A percentile compares a stretch with the other conserved stretches of the same genome.
phyloP scores from a whole-genome alignment of 1,139 yeast genomes.

The Zygosaccharomyces pseudobailii region DNA sequence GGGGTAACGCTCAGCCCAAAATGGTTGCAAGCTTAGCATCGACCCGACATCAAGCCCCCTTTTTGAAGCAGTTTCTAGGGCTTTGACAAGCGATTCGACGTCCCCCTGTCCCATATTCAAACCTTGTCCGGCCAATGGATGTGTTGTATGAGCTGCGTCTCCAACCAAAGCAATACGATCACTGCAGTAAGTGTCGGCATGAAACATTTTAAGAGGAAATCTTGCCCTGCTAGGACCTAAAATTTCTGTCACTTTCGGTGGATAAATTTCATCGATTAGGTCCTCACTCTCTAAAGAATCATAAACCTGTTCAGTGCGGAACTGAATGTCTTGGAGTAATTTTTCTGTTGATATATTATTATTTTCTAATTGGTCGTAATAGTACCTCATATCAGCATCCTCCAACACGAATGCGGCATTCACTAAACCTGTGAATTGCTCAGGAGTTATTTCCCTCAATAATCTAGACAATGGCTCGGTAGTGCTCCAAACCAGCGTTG shows the following conservation, averaged over 20 bases:
- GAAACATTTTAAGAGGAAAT: conserved; percentile 84
- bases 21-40: conserved; percentile 70
- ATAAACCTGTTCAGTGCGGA: conserved; percentile 56
- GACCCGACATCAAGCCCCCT: conserved; percentile 90
- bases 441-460: conserved; percentile 53
- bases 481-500: conserved; percentile 91
- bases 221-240: conserved; percentile 68
- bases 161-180: conserved; percentile 89
- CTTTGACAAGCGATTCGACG: conserved; percentile 63
- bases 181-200: conserved; percentile 82
- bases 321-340: conserved; percentile 61
- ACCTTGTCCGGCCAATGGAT: conserved; percentile 98
- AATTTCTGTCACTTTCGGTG: conserved; percentile 58
- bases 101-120: conserved; percentile 98
- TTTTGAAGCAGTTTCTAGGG: conserved; percentile 62
- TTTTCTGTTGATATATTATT: conserved; percentile 38
- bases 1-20: conserved; percentile 76
- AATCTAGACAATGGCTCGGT: conserved; percentile 70
- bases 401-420: conserved; percentile 83
- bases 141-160: conserved; percentile 97
- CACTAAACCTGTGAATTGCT: conserved; percentile 62
- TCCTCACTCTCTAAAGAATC: conserved; percentile 40
- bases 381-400: conserved; percentile 70
- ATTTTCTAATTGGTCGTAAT: conserved; percentile 55
- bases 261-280: conserved; percentile 53